Evolutionary conservation across 2,329 filamentous ascomycete species (phyloP), one percentile per base, ranked within the genome.

Genomic region (Cryphonectria nitschkei): DNA sequence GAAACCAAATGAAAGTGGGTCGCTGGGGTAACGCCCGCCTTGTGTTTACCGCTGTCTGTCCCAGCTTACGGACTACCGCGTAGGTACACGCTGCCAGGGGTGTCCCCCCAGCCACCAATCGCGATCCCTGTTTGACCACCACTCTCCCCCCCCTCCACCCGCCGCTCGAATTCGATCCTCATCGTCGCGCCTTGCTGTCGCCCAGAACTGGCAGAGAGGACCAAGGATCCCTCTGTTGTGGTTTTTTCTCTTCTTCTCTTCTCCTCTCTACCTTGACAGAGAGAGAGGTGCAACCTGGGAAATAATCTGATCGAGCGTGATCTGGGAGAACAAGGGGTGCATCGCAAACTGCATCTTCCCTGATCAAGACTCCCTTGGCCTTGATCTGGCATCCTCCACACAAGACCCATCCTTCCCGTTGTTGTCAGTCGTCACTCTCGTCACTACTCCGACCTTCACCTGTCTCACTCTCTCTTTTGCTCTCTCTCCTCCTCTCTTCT

Each of bases 21-120:
- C 63, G 63, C 63, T 65, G 63, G 63, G 63, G 63, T 65, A 65
- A 65, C 63, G 43, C 63, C 63, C 63, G 41, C 63, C 63, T 52
- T 65, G 43, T 65, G 63, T 65, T 65, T 65, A 65, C 63, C 63
- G 63, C 63, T 50, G 61, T 19, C 58, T 19, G 58, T 16, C 54
- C 46, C 54, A 58, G 54, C 54, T 58, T 32, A 32, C 32, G 54
- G 54, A 7, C 54, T 19, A 58, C 54, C 54, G 54, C 54, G 54
- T 58, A 32, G 26, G 52, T 32, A 56, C 52, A 56, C 52, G 58
- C 58, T 61, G 29, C 29, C 58, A 61, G 16, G 26, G 2, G 8
- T 26, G 26, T 26, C 34, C 19, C 58, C 56, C 58, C 14, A 61
- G 32, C n/a, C 52, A 56, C 58, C 58, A 61, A 61, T 61, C 58